phyloP scores from a whole-genome alignment of 768 basidiomycete species.

The Agrocybe pediades region DNA sequence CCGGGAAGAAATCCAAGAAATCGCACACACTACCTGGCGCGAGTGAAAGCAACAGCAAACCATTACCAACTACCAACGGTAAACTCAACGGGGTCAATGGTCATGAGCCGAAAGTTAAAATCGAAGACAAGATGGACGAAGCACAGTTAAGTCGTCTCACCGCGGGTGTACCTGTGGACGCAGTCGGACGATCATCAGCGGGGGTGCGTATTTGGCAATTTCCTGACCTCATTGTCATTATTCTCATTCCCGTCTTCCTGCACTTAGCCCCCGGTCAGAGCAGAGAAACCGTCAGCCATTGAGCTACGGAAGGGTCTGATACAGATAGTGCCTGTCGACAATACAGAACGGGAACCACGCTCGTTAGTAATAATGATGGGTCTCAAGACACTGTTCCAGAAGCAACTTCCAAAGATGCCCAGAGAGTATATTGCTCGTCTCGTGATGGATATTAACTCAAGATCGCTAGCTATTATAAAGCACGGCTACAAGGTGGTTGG shows the following conservation, averaged over 20 bases:
- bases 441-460: slow-evolving; percentile 92
- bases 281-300: slow-evolving; percentile 77
- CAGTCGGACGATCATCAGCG: slow-evolving; percentile 44
- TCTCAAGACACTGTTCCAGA: slow-evolving; percentile 96
- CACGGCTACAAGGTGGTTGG: slow-evolving; percentile 94
- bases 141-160: slow-evolving; percentile 74
- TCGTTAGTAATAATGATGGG: slow-evolving; percentile 88
- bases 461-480: slow-evolving; percentile 92
- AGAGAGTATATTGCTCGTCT: slow-evolving; percentile 96
- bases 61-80: slow-evolving; percentile 31
- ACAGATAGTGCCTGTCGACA: slow-evolving; percentile 80
- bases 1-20: slow-evolving; percentile 60
- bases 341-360: slow-evolving; percentile 72
- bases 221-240: slow-evolving; percentile 1
- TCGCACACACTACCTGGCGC: slow-evolving; percentile 53
- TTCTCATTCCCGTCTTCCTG: slow-evolving; percentile 2
- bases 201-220: slow-evolving; percentile 39
- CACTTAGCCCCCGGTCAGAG: slow-evolving; percentile 50
- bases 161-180: slow-evolving; percentile 80
- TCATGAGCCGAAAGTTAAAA: slow-evolving; percentile 56
- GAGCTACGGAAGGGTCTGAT: slow-evolving; percentile 87
- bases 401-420: slow-evolving; percentile 98
- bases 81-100: slow-evolving; percentile 47
- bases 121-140: slow-evolving; percentile 82
- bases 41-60: slow-evolving; percentile 31